Base-by-base conservation (phyloP, 1,139 yeast genomes). In the Yamadazyma friedrichii region DNA sequence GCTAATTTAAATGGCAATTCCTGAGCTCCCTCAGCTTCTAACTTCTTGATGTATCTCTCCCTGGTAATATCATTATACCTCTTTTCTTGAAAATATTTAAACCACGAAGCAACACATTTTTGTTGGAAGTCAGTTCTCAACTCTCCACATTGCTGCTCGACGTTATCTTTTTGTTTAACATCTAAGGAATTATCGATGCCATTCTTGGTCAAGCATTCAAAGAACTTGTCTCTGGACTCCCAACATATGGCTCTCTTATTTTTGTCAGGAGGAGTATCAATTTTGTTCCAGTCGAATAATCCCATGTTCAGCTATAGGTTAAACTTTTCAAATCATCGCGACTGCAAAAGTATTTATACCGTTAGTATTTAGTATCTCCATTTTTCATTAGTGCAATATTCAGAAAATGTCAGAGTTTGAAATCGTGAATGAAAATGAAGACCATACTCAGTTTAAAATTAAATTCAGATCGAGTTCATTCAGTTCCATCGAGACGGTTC, bases 1-100 rank as follows among this genome's bases (percentile, higher is more conserved):
- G 58, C 74, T 55, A 71, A 61, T 51, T 69, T 72, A 54, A 72
- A 70, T 6, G 78, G 77, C 42, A 72, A 63, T 35, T 69, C 75
- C 52, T 70, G 65, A 10, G 77, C 78, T 9, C 77, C 77, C 50
- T 72, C 77, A 4, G 73, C 64, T 49, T 72, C 70, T 42, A 72
- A 59, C 53, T 70, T 67, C 27, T 57, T 63, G 37, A 72, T 70
- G 48, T 70, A 71, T 48, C 71, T 63, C 31, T 64, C 64, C 52
- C 76, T 62, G 32, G 62, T 58, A 48, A 71, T 54, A 48, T 72
- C 78, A 46, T 64, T 70, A 47, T 58, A 70, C 44, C 78, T 59
- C 55, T 72, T 72, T 42, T 72, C 76, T 48, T 72, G 78, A 52
- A 72, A 72, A 46, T 72, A 71, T 46, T 70, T 65, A 46, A 58